Percentiles rank a stretch among this genome's conserved stretches.
These are phyloP conservation scores for Hansenula lynferdii DNA, from an alignment of 1,139 yeast species.

Conservation along the genomic window DNA sequence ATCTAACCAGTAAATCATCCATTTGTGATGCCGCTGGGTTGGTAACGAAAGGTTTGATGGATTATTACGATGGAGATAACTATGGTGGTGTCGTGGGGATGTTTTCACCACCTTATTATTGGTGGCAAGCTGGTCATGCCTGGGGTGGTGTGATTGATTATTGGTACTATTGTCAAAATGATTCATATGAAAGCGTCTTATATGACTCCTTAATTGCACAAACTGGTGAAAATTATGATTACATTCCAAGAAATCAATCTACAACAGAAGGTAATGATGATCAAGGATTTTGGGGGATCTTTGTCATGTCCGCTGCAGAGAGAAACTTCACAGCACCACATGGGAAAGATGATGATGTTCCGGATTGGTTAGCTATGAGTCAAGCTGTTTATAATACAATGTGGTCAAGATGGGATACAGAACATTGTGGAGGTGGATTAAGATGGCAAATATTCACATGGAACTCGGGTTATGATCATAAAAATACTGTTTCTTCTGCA, in stretches of 20 bases:
- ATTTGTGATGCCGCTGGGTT: slow-evolving; percentile 48
- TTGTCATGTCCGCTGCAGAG: slow-evolving; percentile 88
- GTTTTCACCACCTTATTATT: slow-evolving; percentile 83
- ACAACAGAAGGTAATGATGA: slow-evolving; percentile 96
- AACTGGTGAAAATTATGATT: slow-evolving; percentile 68
- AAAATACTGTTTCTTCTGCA: slow-evolving; percentile 86
- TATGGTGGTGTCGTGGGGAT: slow-evolving; percentile 67
- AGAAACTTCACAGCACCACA: slow-evolving; percentile 85
- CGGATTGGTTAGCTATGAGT: slow-evolving; percentile 69
- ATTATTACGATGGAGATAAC: slow-evolving; percentile 49
- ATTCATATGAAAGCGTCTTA: slow-evolving; percentile 54
- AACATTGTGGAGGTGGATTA: slow-evolving; percentile 78
- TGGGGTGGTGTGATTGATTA: slow-evolving; percentile 82
- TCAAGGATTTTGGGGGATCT: slow-evolving; percentile 95
- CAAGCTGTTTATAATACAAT: slow-evolving; percentile 86
- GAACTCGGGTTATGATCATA: slow-evolving; percentile 92
- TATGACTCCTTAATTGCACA: slow-evolving; percentile 67
- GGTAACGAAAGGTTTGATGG: slow-evolving; percentile 47
- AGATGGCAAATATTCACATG: slow-evolving; percentile 96
- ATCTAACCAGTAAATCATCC: slow-evolving; percentile 27
- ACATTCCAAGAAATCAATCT: slow-evolving; percentile 86
- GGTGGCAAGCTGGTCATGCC: slow-evolving; percentile 99
- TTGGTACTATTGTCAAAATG: slow-evolving; percentile 64
- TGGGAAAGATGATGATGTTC: slow-evolving; percentile 33
- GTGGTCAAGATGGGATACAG: slow-evolving; percentile 82